Percentiles rank a stretch among this genome's conserved stretches.
These are phyloP conservation scores for Microbotryum violaceum DNA, from an alignment of 1,284 basidiomycete genomes.

Conservation along the genomic window DNA sequence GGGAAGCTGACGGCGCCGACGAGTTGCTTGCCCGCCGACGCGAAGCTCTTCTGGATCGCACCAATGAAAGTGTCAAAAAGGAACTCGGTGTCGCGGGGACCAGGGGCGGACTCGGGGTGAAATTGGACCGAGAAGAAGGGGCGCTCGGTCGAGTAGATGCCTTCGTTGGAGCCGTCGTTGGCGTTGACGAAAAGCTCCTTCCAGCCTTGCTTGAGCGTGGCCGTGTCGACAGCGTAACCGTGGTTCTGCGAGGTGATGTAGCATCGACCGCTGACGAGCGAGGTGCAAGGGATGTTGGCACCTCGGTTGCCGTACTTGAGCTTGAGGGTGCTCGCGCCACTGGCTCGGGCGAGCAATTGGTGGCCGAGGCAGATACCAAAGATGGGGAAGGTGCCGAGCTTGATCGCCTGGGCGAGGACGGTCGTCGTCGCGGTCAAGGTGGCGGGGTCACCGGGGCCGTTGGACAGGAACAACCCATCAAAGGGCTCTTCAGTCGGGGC, in stretches of 20 bases:
- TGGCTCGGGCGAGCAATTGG: conserved; percentile 90
- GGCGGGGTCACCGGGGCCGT: conserved; percentile 95
- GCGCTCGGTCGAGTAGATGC: conserved; percentile 77
- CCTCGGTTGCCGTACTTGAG: conserved; percentile 99
- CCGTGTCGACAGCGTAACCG: conserved; percentile 87
- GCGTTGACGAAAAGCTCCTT: conserved; percentile 92
- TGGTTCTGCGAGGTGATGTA: conserved; percentile 99
- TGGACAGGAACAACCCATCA: conserved; percentile 95
- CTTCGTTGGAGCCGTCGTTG: conserved; percentile 96
- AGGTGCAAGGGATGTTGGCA: conserved; percentile 97
- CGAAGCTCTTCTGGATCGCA: conserved; percentile 50
- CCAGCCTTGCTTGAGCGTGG: conserved; percentile 76
- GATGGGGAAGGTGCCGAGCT: conserved; percentile 70
- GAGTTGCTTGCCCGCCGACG: conserved; percentile 55
- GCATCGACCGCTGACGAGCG: conserved; percentile 85
- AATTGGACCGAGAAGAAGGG: conserved; percentile 99
- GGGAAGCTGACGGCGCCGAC: conserved; percentile 67
- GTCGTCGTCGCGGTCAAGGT: conserved; percentile 61
- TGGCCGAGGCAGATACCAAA: conserved; percentile 99
- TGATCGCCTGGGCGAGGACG: conserved; percentile 64
- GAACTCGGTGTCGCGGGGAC: conserved; percentile 96
- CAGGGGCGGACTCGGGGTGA: conserved; percentile 98
- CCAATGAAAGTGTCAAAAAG: conserved; percentile 96
- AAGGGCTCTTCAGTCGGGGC: conserved; percentile 65
- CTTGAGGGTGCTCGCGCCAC: conserved; percentile 88